Conservation (phyloP, 208 protist genomes). For the Trypanosoma conorhini region DNA sequence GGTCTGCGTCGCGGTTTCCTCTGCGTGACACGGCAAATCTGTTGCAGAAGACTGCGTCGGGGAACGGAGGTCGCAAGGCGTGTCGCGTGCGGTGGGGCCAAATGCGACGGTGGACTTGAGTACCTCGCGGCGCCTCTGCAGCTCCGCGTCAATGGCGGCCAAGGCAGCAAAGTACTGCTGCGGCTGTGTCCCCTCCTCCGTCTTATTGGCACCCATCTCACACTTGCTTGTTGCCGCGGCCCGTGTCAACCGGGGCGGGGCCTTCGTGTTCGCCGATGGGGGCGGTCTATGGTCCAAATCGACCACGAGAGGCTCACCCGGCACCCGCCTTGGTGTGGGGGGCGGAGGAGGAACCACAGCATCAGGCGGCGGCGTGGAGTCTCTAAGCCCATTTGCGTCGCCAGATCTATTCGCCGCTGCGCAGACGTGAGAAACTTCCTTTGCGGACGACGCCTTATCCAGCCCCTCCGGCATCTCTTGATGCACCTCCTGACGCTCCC, state of each 20-base stretch:
- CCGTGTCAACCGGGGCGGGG: background rate
- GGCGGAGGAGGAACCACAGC: background rate
- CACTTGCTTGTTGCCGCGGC: background rate
- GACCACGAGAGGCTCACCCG: conserved; percentile 5
- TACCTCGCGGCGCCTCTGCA: conserved; percentile 9
- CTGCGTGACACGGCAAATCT: background rate
- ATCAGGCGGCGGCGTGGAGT: background rate
- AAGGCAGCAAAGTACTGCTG: conserved; percentile 24
- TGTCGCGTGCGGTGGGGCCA: conserved; percentile 6
- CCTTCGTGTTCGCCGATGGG: background rate
- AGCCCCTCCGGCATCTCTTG: background rate
- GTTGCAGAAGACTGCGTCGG: background rate
- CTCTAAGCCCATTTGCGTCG: background rate
- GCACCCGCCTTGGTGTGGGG: background rate
- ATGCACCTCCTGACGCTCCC: background rate
- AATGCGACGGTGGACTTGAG: conserved; percentile 6
- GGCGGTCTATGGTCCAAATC: background rate
- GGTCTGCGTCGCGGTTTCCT: background rate
- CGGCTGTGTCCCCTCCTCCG: background rate
- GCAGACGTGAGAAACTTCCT: background rate
- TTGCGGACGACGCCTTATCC: background rate
- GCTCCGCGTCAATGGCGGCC: conserved; percentile 22
- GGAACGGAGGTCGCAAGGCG: background rate
- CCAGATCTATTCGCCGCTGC: background rate
- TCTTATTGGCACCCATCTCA: background rate